These are phyloP conservation scores for Tubosaeta sp. DNA, from an alignment of 768 basidiomycete genomes.

Conservation along the genomic window DNA sequence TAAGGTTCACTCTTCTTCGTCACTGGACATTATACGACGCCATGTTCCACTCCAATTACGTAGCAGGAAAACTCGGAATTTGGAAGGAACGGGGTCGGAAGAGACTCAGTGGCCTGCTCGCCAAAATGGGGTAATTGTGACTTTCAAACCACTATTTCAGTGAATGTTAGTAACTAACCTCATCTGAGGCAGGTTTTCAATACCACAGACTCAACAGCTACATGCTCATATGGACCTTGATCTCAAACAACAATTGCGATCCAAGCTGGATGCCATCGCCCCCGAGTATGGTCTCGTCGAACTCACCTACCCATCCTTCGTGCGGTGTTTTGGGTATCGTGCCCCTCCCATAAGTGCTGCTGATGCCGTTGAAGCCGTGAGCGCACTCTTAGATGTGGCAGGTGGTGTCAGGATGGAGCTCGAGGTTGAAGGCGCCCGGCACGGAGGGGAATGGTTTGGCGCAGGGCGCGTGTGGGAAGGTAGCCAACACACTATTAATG, in stretches of 20 bases:
- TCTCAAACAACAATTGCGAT: constrained; percentile 73
- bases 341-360: constrained; percentile 86
- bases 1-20: constrained; percentile 90
- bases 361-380: constrained; percentile 88
- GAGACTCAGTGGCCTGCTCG: constrained; percentile 82
- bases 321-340: constrained; percentile 86
- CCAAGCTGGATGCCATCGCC: constrained; percentile 83
- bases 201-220: constrained; percentile 89
- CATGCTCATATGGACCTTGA: constrained; percentile 97
- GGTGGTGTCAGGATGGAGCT: constrained; percentile 88
- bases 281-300: constrained; percentile 96
- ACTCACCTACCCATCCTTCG: constrained; percentile 90
- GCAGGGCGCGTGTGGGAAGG: constrained; percentile 76
- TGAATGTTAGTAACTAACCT: constrained; percentile 5
- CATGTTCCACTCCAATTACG: constrained; percentile 96
- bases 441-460: constrained; percentile 97
- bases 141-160: constrained; percentile 1
- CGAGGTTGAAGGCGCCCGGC: constrained; percentile 80
- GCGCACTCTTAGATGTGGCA: constrained; percentile 86
- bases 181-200: constrained; percentile 69
- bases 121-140: constrained; percentile 90
- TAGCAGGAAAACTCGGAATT: constrained; percentile 90
- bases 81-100: constrained; percentile 96
- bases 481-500: constrained; percentile 35
- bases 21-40: constrained; percentile 99